Evolutionary conservation across 306 rosid species (phyloP).

Genomic region (Clitoria ternatea): DNA sequence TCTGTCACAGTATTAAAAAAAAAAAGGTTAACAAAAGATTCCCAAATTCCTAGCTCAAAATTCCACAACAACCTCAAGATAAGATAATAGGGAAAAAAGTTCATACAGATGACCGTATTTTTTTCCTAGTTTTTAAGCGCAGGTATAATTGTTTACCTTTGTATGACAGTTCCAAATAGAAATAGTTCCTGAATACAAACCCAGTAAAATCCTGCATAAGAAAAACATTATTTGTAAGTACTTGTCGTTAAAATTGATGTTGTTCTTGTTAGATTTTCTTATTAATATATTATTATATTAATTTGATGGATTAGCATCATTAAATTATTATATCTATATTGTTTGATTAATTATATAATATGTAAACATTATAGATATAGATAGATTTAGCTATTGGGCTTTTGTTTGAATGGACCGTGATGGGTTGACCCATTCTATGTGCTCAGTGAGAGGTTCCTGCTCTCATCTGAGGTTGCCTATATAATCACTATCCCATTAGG

Average conservation of each 20-base stretch:
- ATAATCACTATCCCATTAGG: no score
- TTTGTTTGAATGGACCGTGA: no score
- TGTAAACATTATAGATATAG: no score
- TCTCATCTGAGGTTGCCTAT: no score
- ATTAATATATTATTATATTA: no score
- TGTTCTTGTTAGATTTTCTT: no score
- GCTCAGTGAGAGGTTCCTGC: no score
- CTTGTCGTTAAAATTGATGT: background rate
- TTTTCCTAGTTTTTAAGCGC: background rate
- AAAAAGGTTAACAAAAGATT: slow-evolving; percentile 3
- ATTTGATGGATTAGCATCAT: no score
- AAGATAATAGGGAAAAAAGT: background rate
- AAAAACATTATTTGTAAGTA: background rate
- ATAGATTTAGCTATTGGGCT: no score
- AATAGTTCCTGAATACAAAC: slow-evolving; percentile 58
- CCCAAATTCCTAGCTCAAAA: background rate
- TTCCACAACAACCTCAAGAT: background rate
- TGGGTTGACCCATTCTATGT: no score
- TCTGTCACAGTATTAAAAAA: slow-evolving; percentile 31
- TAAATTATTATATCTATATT: no score
- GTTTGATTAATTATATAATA: no score
- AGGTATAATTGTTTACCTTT: slow-evolving; percentile 32
- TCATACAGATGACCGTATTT: background rate
- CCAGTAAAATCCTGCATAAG: slow-evolving; percentile 57
- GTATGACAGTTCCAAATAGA: slow-evolving; percentile 63